phyloP scores from a whole-genome alignment of 169 alveolate species.

The Eimeria praecox region DNA sequence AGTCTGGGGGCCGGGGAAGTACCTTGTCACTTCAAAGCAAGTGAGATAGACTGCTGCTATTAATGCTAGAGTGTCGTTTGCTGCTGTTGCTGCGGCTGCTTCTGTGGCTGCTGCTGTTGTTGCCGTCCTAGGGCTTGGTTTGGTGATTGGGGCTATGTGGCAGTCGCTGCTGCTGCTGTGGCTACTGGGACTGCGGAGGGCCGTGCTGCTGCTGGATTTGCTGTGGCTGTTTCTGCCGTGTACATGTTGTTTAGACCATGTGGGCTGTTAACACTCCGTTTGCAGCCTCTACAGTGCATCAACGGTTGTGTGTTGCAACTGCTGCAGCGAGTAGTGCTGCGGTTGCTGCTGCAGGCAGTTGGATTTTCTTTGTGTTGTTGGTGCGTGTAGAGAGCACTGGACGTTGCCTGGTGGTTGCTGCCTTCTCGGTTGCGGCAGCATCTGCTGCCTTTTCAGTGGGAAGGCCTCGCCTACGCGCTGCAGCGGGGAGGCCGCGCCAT shows the following conservation, averaged over 20 bases:
- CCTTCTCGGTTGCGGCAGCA: conserved; percentile 83
- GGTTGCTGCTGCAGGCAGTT: conserved; percentile 3
- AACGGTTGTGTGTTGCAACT: background rate
- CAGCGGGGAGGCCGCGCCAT: conserved; percentile 95
- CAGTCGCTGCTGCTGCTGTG: background rate
- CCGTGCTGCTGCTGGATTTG: background rate
- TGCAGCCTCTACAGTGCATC: background rate
- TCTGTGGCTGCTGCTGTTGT: background rate
- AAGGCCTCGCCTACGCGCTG: conserved; percentile 96
- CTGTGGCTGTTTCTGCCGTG: background rate
- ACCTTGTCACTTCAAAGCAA: conserved; percentile 42
- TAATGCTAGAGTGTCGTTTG: conserved; percentile 1
- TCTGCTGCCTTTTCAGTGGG: conserved; percentile 94
- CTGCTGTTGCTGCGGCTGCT: background rate
- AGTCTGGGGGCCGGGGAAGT: conserved; percentile 26
- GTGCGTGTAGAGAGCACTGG: conserved; percentile 54
- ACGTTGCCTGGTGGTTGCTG: conserved; percentile 73
- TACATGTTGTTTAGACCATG: background rate
- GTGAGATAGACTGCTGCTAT: background rate
- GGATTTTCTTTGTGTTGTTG: background rate
- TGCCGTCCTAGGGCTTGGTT: background rate
- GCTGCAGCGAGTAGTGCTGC: background rate
- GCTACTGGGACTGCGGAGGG: background rate
- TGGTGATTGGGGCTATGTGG: background rate
- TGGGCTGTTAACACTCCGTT: background rate